A percentile compares a stretch with the other conserved stretches of the same genome.
phyloP scores from a whole-genome alignment of 164 flowering plant species.

The Houttuynia cordata region DNA sequence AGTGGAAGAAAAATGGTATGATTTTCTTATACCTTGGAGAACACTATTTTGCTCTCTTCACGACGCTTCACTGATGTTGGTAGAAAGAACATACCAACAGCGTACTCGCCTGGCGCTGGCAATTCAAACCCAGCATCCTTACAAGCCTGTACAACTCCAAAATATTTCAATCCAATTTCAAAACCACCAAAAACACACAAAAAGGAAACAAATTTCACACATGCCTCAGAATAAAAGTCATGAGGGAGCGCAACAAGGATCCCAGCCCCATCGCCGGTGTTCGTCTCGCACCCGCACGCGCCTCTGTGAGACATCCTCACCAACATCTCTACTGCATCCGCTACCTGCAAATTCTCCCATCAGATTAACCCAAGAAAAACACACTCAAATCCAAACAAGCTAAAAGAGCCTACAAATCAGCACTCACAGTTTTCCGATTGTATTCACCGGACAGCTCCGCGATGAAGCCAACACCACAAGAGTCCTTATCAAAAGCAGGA shows the following conservation, averaged over 20 bases:
- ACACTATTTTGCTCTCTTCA: slow-evolving; percentile 72
- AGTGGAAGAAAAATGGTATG: no score
- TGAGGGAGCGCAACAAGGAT: slow-evolving; percentile 92
- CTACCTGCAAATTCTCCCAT: slow-evolving; percentile 32
- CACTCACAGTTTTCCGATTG: slow-evolving; percentile 74
- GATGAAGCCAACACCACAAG: slow-evolving; percentile 97
- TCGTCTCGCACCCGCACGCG: slow-evolving; percentile 94
- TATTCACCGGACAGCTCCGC: slow-evolving; percentile 87
- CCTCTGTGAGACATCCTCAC: slow-evolving; percentile 94
- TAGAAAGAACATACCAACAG: slow-evolving; percentile 94
- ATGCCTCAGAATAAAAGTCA: slow-evolving; percentile 57
- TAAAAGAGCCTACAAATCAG: not conserved
- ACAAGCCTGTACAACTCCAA: slow-evolving; percentile 37
- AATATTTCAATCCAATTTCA: not conserved
- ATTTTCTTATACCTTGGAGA: slow-evolving; percentile 51
- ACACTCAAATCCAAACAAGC: not conserved
- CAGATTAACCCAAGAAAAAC: not conserved
- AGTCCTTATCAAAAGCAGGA: slow-evolving; percentile 85
- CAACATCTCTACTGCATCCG: slow-evolving; percentile 92
- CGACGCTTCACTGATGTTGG: slow-evolving; percentile 82
- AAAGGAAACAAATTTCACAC: not conserved
- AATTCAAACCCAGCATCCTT: slow-evolving; percentile 70
- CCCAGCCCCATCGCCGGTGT: slow-evolving; percentile 99
- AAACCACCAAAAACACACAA: not conserved
- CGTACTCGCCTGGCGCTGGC: slow-evolving; percentile 79